These are phyloP conservation scores for Claviceps arundinis DNA, from an alignment of 2,329 filamentous ascomycete species.

Conservation along the genomic window DNA sequence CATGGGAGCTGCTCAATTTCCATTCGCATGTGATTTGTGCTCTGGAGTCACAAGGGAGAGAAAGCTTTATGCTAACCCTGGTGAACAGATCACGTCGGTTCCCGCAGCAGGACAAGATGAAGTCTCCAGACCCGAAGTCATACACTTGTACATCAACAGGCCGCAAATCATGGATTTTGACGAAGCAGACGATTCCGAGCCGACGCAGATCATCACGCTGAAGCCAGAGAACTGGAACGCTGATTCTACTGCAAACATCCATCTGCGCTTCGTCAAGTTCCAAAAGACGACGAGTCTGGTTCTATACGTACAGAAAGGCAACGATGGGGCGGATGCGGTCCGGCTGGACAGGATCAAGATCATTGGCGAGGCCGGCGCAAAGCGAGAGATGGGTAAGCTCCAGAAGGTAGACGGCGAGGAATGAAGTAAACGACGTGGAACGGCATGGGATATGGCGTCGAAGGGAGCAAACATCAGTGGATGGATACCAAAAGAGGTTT, in stretches of 20 bases:
- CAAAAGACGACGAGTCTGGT: conserved; percentile 82
- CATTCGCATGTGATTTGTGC: not conserved
- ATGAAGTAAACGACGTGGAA: conserved; percentile 18
- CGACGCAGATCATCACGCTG: conserved; percentile 70
- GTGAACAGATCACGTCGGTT: conserved; percentile 63
- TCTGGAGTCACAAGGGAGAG: not conserved
- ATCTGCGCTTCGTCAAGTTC: conserved; percentile 89
- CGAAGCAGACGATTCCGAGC: conserved; percentile 75
- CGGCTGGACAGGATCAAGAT: conserved; percentile 67
- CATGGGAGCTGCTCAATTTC: conserved; percentile 6
- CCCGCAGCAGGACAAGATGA: conserved; percentile 60
- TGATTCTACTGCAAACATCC: conserved; percentile 58
- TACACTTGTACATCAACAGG: conserved; percentile 80
- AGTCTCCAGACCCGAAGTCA: conserved; percentile 62
- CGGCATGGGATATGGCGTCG: not conserved
- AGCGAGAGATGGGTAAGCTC: conserved; percentile 83
- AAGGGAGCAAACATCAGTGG: too few relatives aligned
- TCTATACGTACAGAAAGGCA: conserved; percentile 78
- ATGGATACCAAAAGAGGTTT: too few relatives aligned
- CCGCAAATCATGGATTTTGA: conserved; percentile 88
- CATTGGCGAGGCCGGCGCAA: conserved; percentile 82
- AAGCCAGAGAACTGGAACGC: conserved; percentile 68
- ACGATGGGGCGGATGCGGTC: conserved; percentile 71
- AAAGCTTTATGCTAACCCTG: not conserved
- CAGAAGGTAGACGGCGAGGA: conserved; percentile 81